phyloP scores from a whole-genome alignment of 176 grass and related monocot species.

The Poa pratensis region DNA sequence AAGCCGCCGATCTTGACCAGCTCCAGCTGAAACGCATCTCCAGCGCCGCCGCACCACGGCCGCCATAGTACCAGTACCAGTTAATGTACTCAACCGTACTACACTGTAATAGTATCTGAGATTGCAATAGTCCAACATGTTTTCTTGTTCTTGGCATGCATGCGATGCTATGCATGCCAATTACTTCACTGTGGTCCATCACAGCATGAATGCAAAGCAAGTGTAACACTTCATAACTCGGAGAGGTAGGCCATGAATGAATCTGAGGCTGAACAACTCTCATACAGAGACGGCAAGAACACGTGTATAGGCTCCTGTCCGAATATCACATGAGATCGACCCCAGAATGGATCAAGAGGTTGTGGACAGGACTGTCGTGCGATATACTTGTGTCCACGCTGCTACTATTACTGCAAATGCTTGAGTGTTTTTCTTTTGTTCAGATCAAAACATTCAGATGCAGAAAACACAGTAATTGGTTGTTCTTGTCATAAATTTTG shows the following conservation, averaged over 20 bases:
- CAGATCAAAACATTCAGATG: no score
- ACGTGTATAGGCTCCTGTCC: not conserved
- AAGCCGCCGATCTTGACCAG: no score
- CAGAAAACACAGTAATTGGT: no score
- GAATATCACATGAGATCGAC: no score
- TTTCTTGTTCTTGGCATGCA: conserved; percentile 13
- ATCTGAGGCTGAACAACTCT: not conserved
- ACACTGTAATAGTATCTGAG: not conserved
- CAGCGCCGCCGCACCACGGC: no score
- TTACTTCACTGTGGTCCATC: conserved; percentile 32
- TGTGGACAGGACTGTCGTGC: not conserved
- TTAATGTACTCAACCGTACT: not conserved
- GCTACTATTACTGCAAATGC: no score
- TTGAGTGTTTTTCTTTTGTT: no score
- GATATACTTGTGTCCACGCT: no score
- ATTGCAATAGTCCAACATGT: not conserved
- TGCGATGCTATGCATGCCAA: not conserved
- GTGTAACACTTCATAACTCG: conserved; percentile 14
- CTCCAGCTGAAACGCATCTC: no score
- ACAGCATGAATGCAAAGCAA: conserved; percentile 34
- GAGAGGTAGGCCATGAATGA: conserved; percentile 29
- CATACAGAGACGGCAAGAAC: not conserved
- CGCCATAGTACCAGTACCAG: no score
- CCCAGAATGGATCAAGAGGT: not conserved
- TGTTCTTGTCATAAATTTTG: no score